Evolutionary conservation across 495 filamentous ascomycete genomes (phyloP), one percentile per base, ranked within the genome.

Genomic region (Sphaerosporella brunnea): DNA sequence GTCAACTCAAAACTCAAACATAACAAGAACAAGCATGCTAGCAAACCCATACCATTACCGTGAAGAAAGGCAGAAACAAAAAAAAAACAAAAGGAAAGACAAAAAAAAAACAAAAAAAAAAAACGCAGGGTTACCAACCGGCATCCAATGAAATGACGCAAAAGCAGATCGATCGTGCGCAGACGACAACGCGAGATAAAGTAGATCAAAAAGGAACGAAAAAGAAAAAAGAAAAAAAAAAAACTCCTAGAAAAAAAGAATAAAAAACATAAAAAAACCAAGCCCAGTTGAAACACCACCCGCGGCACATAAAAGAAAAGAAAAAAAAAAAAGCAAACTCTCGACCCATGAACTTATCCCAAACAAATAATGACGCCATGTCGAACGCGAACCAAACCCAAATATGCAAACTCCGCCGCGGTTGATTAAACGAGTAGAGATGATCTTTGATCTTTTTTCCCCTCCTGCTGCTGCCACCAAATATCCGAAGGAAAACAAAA

Each of bases 231-330:
- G 20, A 2, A 16, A 43, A 43, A 43, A 43, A 42, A 15, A 37
- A 37, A 37, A 37, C 9, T 37, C 20, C 39, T 39, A 52, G 49
- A 35, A 49, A 55, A 58, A 54, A 19, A 28, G 42, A 57, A 50
- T 45, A 38, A 42, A 51, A 51, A 48, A 26, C 51, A 58, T 50
- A 55, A 43, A 36, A 60, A 52, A 57, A 58, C 41, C 51, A 56
- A 56, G 37, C 54, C 51, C 45, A 60, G 59, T 57, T 21, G 21
- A 40, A 40, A n/a, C n/a, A n/a, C n/a, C n/a, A n/a, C n/a, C n/a
- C n/a, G n/a, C n/a, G n/a, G n/a, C n/a, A n/a, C n/a, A n/a, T n/a
- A 43, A 26, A 43, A 43, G 9, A 9, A 18, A 43, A 11, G 18
- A 26, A 23, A 43, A 16, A 3, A 13, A 24, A 43, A 26, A 11